Percentiles rank a stretch among this genome's conserved stretches.
phyloP scores from a whole-genome alignment of 2,329 filamentous ascomycete species.

The Exophiala sideris region DNA sequence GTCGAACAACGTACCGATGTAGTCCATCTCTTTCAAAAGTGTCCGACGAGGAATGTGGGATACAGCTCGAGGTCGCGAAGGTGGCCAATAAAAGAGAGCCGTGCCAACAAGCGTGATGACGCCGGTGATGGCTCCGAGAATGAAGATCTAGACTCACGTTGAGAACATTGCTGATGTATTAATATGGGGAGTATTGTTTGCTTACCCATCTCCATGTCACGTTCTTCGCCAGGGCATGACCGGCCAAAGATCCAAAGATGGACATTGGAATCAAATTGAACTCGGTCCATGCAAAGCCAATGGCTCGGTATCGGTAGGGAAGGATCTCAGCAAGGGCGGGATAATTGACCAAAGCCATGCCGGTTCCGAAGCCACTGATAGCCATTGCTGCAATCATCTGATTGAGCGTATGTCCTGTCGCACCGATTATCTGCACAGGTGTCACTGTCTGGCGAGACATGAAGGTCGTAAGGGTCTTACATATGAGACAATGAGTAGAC shows the following conservation, averaged over 20 bases:
- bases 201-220: slow-evolving; percentile 8
- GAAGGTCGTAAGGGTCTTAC: neutral
- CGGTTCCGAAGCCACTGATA: slow-evolving; percentile 1
- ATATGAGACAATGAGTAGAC: neutral
- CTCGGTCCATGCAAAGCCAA: slow-evolving; percentile 6
- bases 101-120: slow-evolving; percentile 9
- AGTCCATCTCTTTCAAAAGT: slow-evolving; percentile 43
- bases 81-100: slow-evolving; percentile 4
- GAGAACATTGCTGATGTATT: no score
- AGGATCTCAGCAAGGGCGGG: slow-evolving; percentile 8
- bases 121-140: slow-evolving; percentile 3
- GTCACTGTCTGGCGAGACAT: no score
- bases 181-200: no score
- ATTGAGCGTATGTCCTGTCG: neutral
- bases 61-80: neutral
- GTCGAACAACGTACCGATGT: slow-evolving; percentile 32
- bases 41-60: neutral
- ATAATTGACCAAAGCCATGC: slow-evolving; percentile 1
- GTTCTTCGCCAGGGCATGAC: neutral
- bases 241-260: slow-evolving; percentile 5
- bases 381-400: slow-evolving; percentile 11
- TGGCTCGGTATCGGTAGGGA: slow-evolving; percentile 4
- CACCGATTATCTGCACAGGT: slow-evolving; percentile 3
- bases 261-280: neutral
- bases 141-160: neutral